A percentile compares a stretch with the other conserved stretches of the same genome.
Evolutionary conservation across 768 basidiomycete genomes (phyloP).

Genomic region (Dendrothele bispora): DNA sequence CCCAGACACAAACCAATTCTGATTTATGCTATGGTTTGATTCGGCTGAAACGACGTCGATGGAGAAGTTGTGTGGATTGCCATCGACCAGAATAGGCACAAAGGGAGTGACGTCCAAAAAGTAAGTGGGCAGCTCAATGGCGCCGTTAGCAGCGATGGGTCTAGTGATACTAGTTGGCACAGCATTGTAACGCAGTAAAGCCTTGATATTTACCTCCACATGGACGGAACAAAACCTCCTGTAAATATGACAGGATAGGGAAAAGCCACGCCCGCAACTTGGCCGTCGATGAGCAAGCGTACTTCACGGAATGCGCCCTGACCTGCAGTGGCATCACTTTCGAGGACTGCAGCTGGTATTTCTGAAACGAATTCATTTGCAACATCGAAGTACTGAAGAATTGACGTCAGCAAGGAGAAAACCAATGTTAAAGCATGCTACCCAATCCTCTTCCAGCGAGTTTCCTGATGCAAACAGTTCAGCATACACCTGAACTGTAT

Average conservation of each 20-base stretch:
- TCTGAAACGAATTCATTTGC: background rate
- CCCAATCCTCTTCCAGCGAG: slow-evolving; percentile 75
- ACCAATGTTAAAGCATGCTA: slow-evolving; percentile 27
- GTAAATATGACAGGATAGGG: slow-evolving; percentile 69
- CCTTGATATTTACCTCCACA: slow-evolving; percentile 58
- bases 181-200: slow-evolving; percentile 1
- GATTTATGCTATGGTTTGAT: slow-evolving; percentile 53
- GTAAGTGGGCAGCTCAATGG: slow-evolving; percentile 76
- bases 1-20: slow-evolving; percentile 79
- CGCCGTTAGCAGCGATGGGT: slow-evolving; percentile 73
- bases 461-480: slow-evolving; percentile 68
- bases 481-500: slow-evolving; percentile 64
- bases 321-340: slow-evolving; percentile 25
- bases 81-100: slow-evolving; percentile 66
- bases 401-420: slow-evolving; percentile 29
- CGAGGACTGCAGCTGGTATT: background rate
- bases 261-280: slow-evolving; percentile 47
- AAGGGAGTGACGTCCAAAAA: slow-evolving; percentile 79
- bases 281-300: slow-evolving; percentile 44
- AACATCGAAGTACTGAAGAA: slow-evolving; percentile 4
- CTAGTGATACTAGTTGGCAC: too few relatives aligned
- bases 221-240: slow-evolving; percentile 67
- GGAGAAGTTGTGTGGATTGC: slow-evolving; percentile 66
- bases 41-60: slow-evolving; percentile 77
- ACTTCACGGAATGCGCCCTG: slow-evolving; percentile 55